phyloP scores from a whole-genome alignment of 345 rosid species.

The Gossypium anomalum region DNA sequence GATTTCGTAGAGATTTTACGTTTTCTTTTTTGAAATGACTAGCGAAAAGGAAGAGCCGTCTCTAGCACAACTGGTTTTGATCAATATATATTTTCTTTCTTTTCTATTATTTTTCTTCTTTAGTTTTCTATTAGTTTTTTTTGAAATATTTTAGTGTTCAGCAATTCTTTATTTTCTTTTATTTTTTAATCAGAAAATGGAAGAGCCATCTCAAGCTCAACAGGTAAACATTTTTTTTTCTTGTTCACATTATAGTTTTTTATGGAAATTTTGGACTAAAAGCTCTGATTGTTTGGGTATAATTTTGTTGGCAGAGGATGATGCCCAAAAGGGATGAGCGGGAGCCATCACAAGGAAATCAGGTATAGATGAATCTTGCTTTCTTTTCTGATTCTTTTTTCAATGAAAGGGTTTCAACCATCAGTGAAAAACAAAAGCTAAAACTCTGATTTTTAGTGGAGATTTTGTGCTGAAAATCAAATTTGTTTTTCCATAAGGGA shows the following conservation, averaged over 20 bases:
- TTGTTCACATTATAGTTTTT: background rate
- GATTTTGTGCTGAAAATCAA: background rate
- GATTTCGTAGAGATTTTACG: background rate
- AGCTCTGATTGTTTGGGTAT: background rate
- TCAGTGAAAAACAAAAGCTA: background rate
- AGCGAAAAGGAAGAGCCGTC: constrained; percentile 40
- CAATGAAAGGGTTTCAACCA: background rate
- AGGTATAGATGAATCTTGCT: background rate
- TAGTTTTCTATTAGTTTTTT: background rate
- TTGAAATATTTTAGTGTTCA: background rate
- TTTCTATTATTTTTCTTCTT: background rate
- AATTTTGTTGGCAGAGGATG: constrained; percentile 2
- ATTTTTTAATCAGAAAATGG: constrained; percentile 12
- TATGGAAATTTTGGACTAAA: background rate
- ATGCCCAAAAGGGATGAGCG: constrained; percentile 5
- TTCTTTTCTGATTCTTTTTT: background rate
- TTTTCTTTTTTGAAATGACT: constrained; percentile 23
- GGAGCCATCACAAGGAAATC: background rate
- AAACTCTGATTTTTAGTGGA: background rate
- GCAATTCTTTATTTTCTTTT: background rate
- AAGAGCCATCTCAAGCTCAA: constrained; percentile 26
- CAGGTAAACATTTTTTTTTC: background rate
- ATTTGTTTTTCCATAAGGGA: constrained; percentile 27
- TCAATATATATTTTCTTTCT: background rate
- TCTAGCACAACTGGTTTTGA: constrained; percentile 5